Evolutionary conservation across 176 grass and related monocot genomes (phyloP).

Genomic region (Leersia perrieri): DNA sequence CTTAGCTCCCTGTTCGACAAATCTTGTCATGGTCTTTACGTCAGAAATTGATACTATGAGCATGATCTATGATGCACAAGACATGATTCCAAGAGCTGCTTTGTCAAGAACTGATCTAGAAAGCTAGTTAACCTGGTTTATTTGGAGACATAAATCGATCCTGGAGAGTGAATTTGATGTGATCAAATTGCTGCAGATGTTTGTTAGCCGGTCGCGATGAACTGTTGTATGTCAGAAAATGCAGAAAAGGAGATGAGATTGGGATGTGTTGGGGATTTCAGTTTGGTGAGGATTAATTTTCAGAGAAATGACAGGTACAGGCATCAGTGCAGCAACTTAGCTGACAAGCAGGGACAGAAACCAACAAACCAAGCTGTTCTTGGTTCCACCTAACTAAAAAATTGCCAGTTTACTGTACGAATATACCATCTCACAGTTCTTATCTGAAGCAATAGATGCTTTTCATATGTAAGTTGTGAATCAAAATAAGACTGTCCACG

Average conservation of each 20-base stretch:
- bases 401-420: background rate
- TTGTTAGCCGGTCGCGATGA: constrained; percentile 10
- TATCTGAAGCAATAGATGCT: constrained; percentile 3
- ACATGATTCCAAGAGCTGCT: background rate
- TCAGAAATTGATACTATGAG: background rate
- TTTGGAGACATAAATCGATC: background rate
- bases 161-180: background rate
- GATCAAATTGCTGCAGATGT: background rate
- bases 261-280: constrained; percentile 9
- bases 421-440: background rate
- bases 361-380: background rate
- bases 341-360: background rate
- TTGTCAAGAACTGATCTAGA: background rate
- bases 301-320: constrained; percentile 12
- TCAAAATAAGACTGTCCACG: background rate
- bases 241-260: background rate
- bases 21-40: constrained; percentile 28
- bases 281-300: constrained; percentile 33
- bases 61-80: background rate
- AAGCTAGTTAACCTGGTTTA: background rate
- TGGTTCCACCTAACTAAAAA: constrained; percentile 21
- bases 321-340: background rate
- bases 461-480: background rate
- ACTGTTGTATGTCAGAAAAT: constrained; percentile 37
- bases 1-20: background rate